Evolutionary conservation across 257 asterid species (phyloP).

Genomic region (Nicotiana benthamiana): DNA sequence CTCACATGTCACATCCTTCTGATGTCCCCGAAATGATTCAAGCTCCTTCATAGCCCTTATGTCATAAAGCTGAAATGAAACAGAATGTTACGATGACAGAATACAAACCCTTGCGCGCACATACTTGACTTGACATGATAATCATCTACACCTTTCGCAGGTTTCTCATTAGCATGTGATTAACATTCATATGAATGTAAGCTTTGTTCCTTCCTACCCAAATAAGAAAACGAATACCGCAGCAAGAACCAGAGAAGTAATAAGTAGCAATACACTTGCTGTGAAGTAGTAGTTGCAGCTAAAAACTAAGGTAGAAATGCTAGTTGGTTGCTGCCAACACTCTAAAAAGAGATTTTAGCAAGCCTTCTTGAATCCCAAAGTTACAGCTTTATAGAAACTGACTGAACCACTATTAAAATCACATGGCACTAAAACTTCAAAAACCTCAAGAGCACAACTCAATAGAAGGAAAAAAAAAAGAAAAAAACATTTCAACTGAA

Average conservation of each 20-base stretch:
- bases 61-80: slow-evolving; percentile 72
- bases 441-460: not conserved
- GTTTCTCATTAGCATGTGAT: not conserved
- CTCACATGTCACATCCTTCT: slow-evolving; percentile 88
- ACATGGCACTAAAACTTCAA: not conserved
- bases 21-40: slow-evolving; percentile 93
- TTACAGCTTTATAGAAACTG: not conserved
- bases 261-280: not conserved
- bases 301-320: not conserved
- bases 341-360: not conserved
- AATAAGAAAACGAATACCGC: not conserved
- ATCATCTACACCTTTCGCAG: not conserved
- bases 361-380: not conserved
- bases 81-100: slow-evolving; percentile 7
- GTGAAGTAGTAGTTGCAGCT: not conserved
- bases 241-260: not conserved
- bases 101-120: not conserved
- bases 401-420: not conserved
- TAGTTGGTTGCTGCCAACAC: not conserved
- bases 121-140: not conserved
- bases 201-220: not conserved
- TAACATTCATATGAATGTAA: not conserved
- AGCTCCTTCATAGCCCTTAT: slow-evolving; percentile 99
- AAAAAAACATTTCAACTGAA: not conserved
- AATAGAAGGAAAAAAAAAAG: not conserved